Conservation (phyloP, 2,329 filamentous ascomycete genomes). For the Colletotrichum sp. region DNA sequence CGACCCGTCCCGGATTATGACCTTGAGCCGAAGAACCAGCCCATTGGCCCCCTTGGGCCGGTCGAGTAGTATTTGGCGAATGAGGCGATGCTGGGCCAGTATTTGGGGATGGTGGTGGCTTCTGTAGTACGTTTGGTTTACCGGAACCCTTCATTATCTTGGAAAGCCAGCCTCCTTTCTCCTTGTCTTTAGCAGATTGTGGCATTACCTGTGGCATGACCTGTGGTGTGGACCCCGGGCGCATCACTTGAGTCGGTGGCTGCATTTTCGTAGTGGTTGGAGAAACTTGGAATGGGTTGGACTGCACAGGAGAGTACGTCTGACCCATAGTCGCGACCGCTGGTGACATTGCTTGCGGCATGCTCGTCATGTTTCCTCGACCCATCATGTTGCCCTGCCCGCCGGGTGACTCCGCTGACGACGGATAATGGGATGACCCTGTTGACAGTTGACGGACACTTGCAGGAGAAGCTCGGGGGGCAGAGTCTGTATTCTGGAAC, state of each 20-base stretch:
- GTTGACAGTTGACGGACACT: not conserved
- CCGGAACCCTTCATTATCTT: conserved; percentile 15
- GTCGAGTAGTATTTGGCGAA: not conserved
- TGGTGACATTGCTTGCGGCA: not conserved
- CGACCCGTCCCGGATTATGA: not conserved
- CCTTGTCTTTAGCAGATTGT: conserved; percentile 2
- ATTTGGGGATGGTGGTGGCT: not conserved
- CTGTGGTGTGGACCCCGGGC: not conserved
- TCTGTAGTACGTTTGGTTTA: conserved; percentile 10
- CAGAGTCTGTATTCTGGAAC: not conserved
- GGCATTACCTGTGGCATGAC: not conserved
- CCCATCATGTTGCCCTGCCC: not conserved
- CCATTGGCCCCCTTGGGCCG: not conserved
- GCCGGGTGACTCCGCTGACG: not conserved
- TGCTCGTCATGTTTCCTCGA: not conserved
- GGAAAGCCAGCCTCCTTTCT: conserved; percentile 20
- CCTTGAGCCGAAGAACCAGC: not conserved
- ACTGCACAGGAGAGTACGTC: not conserved
- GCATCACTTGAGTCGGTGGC: not conserved
- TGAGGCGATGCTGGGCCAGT: not conserved
- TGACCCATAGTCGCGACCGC: not conserved
- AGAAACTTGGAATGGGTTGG: not conserved
- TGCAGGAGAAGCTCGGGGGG: not conserved
- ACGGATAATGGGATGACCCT: conserved; percentile 2
- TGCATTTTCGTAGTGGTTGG: not conserved